Percentiles rank a stretch among this genome's conserved stretches.
Conservation (phyloP, 345 rosid species). For the rapeseed (Brassica napus) region Da-Ae NC_063434.1:5147501-5148000, state of each 20-base stretch:
- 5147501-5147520: constrained; percentile 26
- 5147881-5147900: background rate
- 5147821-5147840: no score
- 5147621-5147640: background rate
- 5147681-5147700: no score
- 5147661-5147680: no score
- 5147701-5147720: background rate
- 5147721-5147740: background rate
- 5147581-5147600: background rate
- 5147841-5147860: no score
- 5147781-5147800: background rate
- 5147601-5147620: background rate
- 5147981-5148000: background rate
- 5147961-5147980: background rate
- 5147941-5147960: background rate
- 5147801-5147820: background rate
- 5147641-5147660: background rate
- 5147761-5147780: background rate
- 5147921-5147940: background rate
- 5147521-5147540: constrained; percentile 3
- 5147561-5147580: background rate
- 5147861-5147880: no score
- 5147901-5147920: background rate
- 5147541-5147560: constrained; percentile 4
- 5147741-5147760: background rate